Evolutionary conservation across 768 basidiomycete species (phyloP), one percentile per base, ranked within the genome.

Genomic region (Rhodotorula sphaerocarpa): DNA sequence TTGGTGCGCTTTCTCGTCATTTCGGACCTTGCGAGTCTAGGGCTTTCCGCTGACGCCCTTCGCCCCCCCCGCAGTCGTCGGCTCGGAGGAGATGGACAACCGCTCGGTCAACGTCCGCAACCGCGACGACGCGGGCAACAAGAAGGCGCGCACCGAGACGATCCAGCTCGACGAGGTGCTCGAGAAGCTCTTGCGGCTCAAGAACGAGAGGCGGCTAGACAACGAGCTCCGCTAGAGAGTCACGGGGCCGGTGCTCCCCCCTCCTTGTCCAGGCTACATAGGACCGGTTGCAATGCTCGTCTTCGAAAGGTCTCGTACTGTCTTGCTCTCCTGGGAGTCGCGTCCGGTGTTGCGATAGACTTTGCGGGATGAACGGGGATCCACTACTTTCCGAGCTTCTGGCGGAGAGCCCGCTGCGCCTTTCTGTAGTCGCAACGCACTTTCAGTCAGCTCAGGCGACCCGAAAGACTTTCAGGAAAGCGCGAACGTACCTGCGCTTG

Each of bases 51-150:
- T 57, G 39, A 51, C 39, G 18, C 27, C 15, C 50, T 23, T 39
- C 41, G 23, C 55, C 50, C 41, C 57, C 23, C 31, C 56, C 69
- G 21, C 70, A 95, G 93, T 97, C 62, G 93, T 97, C 58, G 95
- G 95, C 33, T 86, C 92, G 72, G 87, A 90, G 68, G 95, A 99
- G 76, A 77, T 89, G 58, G 86, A 90, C 62, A 79, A 80, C 47
- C 82, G 81, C 45, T 88, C 93, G 9, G 95, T 97, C 67, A 97
- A 99, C 73, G 84, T 97, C 23, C 84, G 93, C 62, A 97, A 96
- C 75, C 84, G 95, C 41, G 93, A 97, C 75, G 90, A 96, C 70
- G 82, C 86, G 39, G 90, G 88, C 27, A 86, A 81, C 57, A 93
- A 96, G 75, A 93, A 96, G 76, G 80, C 84, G 5, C 67, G 77